Evolutionary conservation across 2,329 filamentous ascomycete genomes (phyloP), one percentile per base, ranked within the genome.

Genomic region (Aspergillus eucalypticola): DNA sequence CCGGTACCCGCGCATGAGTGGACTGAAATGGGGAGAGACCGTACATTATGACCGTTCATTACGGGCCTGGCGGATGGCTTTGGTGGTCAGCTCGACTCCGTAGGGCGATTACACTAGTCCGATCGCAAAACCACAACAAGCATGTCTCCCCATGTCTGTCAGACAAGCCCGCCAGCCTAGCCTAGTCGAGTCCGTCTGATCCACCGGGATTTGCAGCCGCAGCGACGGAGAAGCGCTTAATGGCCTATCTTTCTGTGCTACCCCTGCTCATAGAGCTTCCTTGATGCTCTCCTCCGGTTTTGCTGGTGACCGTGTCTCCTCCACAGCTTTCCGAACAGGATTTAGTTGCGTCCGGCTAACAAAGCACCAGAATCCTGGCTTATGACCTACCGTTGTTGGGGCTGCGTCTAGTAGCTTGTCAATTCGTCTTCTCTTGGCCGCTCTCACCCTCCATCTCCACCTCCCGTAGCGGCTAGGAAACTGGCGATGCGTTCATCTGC

Each of bases 151-250:
- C 60, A 59, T 50, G 58, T 58, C 46, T 58, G 58, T 58, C 46
- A 55, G 58, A 54, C 54, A 57, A 58, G 56, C 54, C 60, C 35
- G 32, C 39, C 53, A 54, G 59, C 19, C 53, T 50, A 41, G 44
- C 32, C 54, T 62, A 60, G 58, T 54, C 51, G 21, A 32, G 51
- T 57, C 56, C 53, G 59, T 56, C 42, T 50, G 51, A 61, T 55
- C 63, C 60, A 63, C 60, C 54, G 46, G 57, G 58, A 50, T 59
- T 59, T 65, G 56, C 59, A 63, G 63, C 63, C 60, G 63, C 63
- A 65, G 59, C 60, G 50, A 65, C 56, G 50, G 59, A 61, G 56
- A 63, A 60, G 61, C 61, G 58, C 61, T 60, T 62, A 60, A 66
- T 60, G 60, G 61, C 32, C 42, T 38, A 25, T 48, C 51, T 58